Evolutionary conservation across 441 rosid species (phyloP).

Genomic region (Brassica balearica): DNA sequence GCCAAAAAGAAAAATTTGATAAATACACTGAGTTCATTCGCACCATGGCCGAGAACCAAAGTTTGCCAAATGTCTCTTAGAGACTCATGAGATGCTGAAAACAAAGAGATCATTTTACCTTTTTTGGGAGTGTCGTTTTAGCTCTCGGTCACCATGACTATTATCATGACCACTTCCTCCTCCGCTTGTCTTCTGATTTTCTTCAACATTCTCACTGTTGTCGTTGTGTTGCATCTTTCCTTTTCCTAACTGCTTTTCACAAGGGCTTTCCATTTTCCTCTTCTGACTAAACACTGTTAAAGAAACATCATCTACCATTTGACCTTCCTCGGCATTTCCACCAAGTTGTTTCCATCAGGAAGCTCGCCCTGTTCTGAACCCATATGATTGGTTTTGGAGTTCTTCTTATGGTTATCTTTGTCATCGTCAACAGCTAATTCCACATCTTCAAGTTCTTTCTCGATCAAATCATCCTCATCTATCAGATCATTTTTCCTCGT

Average conservation of each 20-base stretch:
- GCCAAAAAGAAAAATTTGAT: neutral
- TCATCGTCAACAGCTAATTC: conserved; percentile 74
- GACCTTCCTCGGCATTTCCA: conserved; percentile 68
- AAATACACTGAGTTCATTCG: conserved; percentile 9
- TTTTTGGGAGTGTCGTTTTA: too few species aligned
- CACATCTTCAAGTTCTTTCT: conserved; percentile 88
- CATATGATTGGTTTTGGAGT: conserved; percentile 1
- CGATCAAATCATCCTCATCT: conserved; percentile 92
- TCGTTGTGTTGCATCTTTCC: too few species aligned
- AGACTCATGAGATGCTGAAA: neutral
- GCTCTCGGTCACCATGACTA: too few species aligned
- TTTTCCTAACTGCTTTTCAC: too few species aligned
- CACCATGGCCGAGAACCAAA: neutral
- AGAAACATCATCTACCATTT: conserved; percentile 46
- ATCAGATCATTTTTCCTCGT: conserved; percentile 63
- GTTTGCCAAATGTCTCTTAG: neutral
- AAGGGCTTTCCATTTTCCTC: too few species aligned
- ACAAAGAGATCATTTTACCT: neutral
- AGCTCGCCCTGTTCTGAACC: conserved; percentile 47
- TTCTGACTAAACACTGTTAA: too few species aligned
- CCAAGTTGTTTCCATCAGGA: conserved; percentile 49
- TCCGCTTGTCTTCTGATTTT: too few species aligned
- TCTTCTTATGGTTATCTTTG: conserved; percentile 58
- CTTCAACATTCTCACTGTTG: too few species aligned
- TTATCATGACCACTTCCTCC: too few species aligned